Conservation (phyloP, 2,329 filamentous ascomycete species). For the Pyricularia pennisetigena region DNA sequence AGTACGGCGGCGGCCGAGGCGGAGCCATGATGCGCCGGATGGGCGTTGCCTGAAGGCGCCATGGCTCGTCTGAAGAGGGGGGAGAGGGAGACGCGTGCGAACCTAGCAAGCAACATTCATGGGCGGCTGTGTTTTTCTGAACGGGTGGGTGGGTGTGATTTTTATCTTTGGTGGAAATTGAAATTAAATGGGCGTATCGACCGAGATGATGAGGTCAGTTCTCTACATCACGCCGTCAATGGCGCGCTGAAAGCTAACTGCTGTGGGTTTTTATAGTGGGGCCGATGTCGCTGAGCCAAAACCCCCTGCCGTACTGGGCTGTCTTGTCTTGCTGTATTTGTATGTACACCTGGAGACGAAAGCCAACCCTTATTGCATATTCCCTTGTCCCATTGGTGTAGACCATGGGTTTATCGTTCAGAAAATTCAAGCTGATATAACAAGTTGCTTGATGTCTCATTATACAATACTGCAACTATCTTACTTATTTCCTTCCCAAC, state of each 20-base stretch:
- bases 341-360: too few relatives aligned
- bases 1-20: background rate
- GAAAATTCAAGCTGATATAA: background rate
- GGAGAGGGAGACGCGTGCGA: background rate
- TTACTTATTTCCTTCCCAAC: too few relatives aligned
- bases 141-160: background rate
- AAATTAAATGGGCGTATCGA: background rate
- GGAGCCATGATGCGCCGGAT: slow-evolving; percentile 1
- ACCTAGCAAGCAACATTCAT: slow-evolving; percentile 6
- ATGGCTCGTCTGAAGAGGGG: slow-evolving; percentile 1
- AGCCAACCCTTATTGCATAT: too few relatives aligned
- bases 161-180: background rate
- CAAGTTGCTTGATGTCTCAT: background rate
- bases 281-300: background rate
- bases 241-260: background rate
- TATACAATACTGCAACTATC: too few relatives aligned
- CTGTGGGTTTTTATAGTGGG: background rate
- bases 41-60: slow-evolving; percentile 1
- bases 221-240: background rate
- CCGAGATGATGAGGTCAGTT: background rate
- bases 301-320: background rate
- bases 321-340: too few relatives aligned
- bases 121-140: background rate
- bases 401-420: background rate
- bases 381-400: background rate